phyloP scores from a whole-genome alignment of 257 asterid species.

The Capsicum rhomboideum region DNA sequence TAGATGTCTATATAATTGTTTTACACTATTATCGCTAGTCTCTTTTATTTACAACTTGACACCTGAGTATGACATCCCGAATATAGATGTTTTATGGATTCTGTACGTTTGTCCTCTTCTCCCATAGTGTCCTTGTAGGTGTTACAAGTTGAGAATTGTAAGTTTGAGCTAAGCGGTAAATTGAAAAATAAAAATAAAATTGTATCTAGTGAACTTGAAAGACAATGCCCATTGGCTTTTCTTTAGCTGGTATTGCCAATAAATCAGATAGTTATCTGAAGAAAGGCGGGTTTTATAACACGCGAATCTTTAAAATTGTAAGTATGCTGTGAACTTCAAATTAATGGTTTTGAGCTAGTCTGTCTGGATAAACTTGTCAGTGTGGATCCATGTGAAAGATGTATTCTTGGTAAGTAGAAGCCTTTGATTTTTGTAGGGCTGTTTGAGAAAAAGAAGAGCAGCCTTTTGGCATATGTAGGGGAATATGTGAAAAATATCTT shows the following conservation, averaged over 20 bases:
- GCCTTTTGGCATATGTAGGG: slow-evolving; percentile 1
- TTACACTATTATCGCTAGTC: background rate
- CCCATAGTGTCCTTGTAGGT: background rate
- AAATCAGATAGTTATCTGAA: background rate
- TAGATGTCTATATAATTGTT: background rate
- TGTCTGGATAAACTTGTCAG: background rate
- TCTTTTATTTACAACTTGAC: background rate
- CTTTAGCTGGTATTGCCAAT: background rate
- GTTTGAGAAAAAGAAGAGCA: background rate
- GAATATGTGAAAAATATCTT: background rate
- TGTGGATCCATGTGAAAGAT: background rate
- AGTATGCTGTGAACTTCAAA: background rate
- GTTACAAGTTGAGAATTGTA: background rate
- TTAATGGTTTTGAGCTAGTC: background rate
- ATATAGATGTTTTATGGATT: background rate
- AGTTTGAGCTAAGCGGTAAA: background rate
- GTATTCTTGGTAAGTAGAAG: background rate
- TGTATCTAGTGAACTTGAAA: background rate
- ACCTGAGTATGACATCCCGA: background rate
- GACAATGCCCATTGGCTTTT: background rate
- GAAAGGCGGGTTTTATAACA: background rate
- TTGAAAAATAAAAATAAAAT: background rate
- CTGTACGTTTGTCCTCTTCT: background rate
- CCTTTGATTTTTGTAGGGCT: background rate
- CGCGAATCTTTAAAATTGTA: background rate